These are phyloP conservation scores for Beta corolliflora DNA, from an alignment of 179 eudicot species.

Conservation along the genomic window DNA sequence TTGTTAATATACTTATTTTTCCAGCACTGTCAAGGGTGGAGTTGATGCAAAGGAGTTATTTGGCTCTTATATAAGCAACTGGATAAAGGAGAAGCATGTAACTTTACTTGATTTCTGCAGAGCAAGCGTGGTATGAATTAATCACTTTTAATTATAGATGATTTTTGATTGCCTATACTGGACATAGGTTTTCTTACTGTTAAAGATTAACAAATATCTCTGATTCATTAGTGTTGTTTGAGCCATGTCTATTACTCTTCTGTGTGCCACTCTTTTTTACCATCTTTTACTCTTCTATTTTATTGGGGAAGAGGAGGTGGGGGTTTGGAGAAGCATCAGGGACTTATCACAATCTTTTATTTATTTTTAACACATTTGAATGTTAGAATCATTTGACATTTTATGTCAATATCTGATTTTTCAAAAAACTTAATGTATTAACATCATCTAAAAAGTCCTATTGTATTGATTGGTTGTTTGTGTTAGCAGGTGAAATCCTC, in stretches of 20 bases:
- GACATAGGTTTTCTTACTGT: background rate
- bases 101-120: constrained; percentile 76
- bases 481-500: constrained; percentile 54
- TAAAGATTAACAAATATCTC: background rate
- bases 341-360: background rate
- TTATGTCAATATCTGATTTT: background rate
- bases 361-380: background rate
- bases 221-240: background rate
- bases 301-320: background rate
- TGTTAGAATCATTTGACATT: background rate
- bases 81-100: constrained; percentile 87
- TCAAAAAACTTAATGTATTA: background rate
- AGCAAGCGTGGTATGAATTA: constrained; percentile 52
- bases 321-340: background rate
- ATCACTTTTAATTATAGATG: constrained; percentile 12
- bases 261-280: background rate
- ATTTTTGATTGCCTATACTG: background rate
- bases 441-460: background rate
- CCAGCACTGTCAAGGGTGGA: constrained; percentile 76
- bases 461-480: constrained; percentile 11
- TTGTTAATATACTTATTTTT: background rate
- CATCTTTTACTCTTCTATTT: too few species aligned
- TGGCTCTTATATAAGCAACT: constrained; percentile 65
- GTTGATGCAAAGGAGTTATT: constrained; percentile 80
- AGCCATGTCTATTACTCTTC: background rate